Percentiles rank a stretch among this genome's conserved stretches.
Evolutionary conservation across 2,329 filamentous ascomycete genomes (phyloP).

Genomic region (Arthrobotrys pseudoclavata): DNA sequence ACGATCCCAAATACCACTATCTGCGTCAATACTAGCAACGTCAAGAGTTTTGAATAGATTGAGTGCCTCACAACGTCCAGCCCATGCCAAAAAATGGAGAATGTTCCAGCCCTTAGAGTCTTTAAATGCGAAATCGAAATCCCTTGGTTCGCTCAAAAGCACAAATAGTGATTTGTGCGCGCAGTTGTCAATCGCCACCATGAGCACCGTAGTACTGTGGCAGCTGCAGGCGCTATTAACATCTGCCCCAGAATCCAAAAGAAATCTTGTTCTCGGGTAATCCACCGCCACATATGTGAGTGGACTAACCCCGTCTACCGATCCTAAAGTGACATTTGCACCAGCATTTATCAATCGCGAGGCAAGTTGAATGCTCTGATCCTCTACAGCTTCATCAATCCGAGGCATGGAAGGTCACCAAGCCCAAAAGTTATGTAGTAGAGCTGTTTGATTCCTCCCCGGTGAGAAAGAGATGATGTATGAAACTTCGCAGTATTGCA

Average conservation of each 20-base stretch:
- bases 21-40: not conserved
- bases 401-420: too few species aligned
- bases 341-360: not conserved
- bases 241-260: not conserved
- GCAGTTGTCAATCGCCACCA: not conserved
- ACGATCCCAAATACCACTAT: not conserved
- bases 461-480: not conserved
- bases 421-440: too few species aligned
- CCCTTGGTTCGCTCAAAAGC: not conserved
- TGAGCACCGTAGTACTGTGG: not conserved
- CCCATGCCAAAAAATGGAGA: slow-evolving; percentile 3
- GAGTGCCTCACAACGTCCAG: not conserved
- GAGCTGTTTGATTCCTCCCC: too few species aligned
- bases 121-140: not conserved
- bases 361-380: not conserved
- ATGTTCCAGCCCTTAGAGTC: not conserved
- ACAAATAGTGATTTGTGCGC: not conserved
- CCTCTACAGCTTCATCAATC: too few species aligned
- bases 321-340: slow-evolving; percentile 7
- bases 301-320: not conserved
- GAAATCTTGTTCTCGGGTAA: not conserved
- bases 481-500: not conserved
- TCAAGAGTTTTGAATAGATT: not conserved
- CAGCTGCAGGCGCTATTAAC: not conserved
- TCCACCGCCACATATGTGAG: not conserved